phyloP scores from a whole-genome alignment of 495 filamentous ascomycete genomes.

The Cudoniella acicularis region DNA sequence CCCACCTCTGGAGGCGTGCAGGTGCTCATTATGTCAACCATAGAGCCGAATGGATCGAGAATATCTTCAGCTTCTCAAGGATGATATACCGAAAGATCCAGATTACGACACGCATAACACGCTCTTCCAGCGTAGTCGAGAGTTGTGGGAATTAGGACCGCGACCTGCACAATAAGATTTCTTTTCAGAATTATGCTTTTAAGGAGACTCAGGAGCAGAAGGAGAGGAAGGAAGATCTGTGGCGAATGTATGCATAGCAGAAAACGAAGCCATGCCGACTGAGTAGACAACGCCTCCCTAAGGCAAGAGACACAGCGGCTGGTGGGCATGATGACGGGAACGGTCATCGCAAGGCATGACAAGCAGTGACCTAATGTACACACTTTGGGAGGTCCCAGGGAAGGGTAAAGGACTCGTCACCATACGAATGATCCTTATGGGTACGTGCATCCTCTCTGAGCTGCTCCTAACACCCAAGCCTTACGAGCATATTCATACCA shows the following conservation, averaged over 20 bases:
- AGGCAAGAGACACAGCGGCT: too few relatives aligned
- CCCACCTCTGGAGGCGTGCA: neutral
- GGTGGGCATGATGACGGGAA: too few relatives aligned
- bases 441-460: slow-evolving; percentile 33
- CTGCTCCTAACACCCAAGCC: neutral
- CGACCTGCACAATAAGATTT: too few relatives aligned
- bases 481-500: slow-evolving; percentile 8
- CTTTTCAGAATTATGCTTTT: too few relatives aligned
- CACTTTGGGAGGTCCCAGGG: slow-evolving; percentile 23
- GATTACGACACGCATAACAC: neutral
- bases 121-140: neutral
- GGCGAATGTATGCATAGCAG: too few relatives aligned
- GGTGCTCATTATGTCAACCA: neutral
- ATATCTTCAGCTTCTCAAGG: neutral
- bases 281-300: too few relatives aligned
- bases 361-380: slow-evolving; percentile 7
- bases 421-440: slow-evolving; percentile 27
- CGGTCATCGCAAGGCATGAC: too few relatives aligned
- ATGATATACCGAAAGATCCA: neutral
- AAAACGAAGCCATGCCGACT: too few relatives aligned
- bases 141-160: neutral
- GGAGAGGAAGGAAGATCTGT: too few relatives aligned
- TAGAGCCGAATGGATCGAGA: neutral
- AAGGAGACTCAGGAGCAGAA: too few relatives aligned
- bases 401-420: slow-evolving; percentile 34